Evolutionary conservation across 495 filamentous ascomycete genomes (phyloP).

Genomic region (Penicillium atrosanguineum): DNA sequence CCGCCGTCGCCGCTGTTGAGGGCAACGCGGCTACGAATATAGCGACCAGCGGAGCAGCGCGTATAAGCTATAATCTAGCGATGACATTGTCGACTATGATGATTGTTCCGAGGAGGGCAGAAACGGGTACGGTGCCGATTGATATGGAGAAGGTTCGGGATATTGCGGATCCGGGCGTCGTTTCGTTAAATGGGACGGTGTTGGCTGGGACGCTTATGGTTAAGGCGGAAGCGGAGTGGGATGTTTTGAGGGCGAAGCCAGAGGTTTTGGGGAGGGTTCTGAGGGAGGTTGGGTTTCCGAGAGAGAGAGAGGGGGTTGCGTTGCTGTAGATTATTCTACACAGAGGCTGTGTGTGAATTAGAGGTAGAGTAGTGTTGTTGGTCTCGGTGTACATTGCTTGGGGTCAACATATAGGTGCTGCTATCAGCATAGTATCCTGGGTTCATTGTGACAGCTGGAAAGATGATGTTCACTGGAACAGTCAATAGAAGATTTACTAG

Average conservation of each 20-base stretch:
- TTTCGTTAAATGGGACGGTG: constrained; percentile 75
- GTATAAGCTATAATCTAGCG: constrained; percentile 76
- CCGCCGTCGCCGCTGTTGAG: constrained; percentile 42
- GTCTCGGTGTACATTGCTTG: too few relatives aligned
- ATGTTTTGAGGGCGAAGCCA: constrained; percentile 52
- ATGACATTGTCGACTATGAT: constrained; percentile 69
- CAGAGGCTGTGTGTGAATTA: not conserved
- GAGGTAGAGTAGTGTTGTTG: too few relatives aligned
- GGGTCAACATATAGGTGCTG: too few relatives aligned
- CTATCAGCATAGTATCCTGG: too few relatives aligned
- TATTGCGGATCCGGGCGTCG: constrained; percentile 49
- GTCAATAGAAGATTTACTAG: too few relatives aligned
- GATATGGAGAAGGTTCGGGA: constrained; percentile 22
- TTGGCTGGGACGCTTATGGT: constrained; percentile 82
- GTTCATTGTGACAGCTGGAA: too few relatives aligned
- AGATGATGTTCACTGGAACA: too few relatives aligned
- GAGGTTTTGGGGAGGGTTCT: constrained; percentile 54
- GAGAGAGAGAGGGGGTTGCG: constrained; percentile 2
- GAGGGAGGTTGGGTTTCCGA: constrained; percentile 58
- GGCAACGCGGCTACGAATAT: not conserved
- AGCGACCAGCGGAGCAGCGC: constrained; percentile 39
- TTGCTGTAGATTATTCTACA: constrained; percentile 20
- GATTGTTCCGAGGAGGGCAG: constrained; percentile 59
- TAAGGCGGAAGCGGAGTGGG: constrained; percentile 70
- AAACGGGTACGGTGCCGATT: constrained; percentile 36